These are phyloP conservation scores for Aquanectria penicillioides DNA, from an alignment of 2,329 filamentous ascomycete species.

Conservation along the genomic window DNA sequence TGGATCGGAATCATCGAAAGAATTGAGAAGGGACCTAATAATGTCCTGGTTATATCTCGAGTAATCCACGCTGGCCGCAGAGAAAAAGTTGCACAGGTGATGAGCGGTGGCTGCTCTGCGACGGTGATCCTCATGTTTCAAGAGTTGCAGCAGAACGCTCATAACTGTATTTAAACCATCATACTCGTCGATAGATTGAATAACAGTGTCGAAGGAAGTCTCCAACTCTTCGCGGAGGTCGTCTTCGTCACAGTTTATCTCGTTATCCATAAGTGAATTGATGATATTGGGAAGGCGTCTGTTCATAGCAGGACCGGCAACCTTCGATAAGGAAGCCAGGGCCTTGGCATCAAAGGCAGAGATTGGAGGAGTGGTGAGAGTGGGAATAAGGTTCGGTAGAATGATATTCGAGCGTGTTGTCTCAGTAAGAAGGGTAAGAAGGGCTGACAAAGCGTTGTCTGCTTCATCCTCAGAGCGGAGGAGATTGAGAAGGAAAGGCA, in stretches of 20 bases:
- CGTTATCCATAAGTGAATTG: slow-evolving; percentile 93
- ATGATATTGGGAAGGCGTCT: slow-evolving; percentile 88
- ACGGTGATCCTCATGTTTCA: slow-evolving; percentile 92
- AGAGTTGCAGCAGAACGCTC: slow-evolving; percentile 87
- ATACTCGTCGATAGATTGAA: slow-evolving; percentile 93
- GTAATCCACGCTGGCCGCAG: slow-evolving; percentile 83
- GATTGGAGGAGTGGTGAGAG: slow-evolving; percentile 88
- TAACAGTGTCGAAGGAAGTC: slow-evolving; percentile 85
- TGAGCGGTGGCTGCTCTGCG: slow-evolving; percentile 81
- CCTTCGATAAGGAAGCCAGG: slow-evolving; percentile 89
- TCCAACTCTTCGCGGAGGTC: slow-evolving; percentile 77
- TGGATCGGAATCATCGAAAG: slow-evolving; percentile 86
- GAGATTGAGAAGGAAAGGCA: slow-evolving; percentile 91
- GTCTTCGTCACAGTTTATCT: slow-evolving; percentile 82
- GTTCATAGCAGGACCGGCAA: slow-evolving; percentile 91
- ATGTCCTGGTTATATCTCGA: slow-evolving; percentile 97
- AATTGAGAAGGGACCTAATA: slow-evolving; percentile 87
- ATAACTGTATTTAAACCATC: slow-evolving; percentile 96
- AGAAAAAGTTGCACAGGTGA: slow-evolving; percentile 89
- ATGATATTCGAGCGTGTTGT: slow-evolving; percentile 95
- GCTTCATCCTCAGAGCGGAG: slow-evolving; percentile 86
- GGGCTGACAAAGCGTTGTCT: slow-evolving; percentile 89
- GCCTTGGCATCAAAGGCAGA: slow-evolving; percentile 95
- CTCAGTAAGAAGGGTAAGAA: slow-evolving; percentile 94
- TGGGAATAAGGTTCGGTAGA: slow-evolving; percentile 93